Conservation (phyloP, 2,329 filamentous ascomycete species). For the Zopfia rhizophila region DNA sequence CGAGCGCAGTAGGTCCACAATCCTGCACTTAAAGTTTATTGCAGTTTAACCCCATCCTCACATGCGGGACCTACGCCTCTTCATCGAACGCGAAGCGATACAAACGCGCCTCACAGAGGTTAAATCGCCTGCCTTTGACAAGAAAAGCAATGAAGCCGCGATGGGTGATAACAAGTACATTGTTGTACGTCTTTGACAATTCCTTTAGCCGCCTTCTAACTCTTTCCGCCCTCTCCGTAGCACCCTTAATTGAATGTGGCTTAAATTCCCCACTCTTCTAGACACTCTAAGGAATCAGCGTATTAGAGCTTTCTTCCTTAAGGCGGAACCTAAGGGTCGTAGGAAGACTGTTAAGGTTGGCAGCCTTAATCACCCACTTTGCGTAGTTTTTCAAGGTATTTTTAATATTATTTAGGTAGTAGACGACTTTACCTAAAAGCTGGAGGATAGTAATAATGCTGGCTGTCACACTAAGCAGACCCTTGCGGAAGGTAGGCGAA, state of each 20-base stretch:
- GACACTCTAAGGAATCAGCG: conserved; percentile 28
- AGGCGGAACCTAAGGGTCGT: too few species aligned
- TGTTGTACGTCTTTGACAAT: conserved; percentile 13
- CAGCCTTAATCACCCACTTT: too few species aligned
- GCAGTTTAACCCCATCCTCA: conserved; percentile 22
- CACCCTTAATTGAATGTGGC: conserved; percentile 16
- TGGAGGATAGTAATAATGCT: too few species aligned
- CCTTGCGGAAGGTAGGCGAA: too few species aligned
- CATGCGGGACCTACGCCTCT: conserved; percentile 13
- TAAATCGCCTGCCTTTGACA: conserved; percentile 28
- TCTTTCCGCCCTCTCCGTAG: conserved; percentile 23
- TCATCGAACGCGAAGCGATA: conserved; percentile 28
- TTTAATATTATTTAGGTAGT: too few species aligned
- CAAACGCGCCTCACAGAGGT: conserved; percentile 23
- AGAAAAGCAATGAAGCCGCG: conserved; percentile 30
- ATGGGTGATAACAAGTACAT: conserved; percentile 33
- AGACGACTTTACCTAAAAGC: too few species aligned
- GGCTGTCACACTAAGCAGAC: too few species aligned
- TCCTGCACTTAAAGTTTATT: conserved; percentile 25
- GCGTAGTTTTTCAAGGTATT: too few species aligned
- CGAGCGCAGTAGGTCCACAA: conserved; percentile 35
- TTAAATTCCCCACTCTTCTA: conserved; percentile 29
- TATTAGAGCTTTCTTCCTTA: too few species aligned
- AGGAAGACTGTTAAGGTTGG: too few species aligned
- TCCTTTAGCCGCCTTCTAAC: conserved; percentile 25